These are phyloP conservation scores for Trichoderma guizhouense DNA, from an alignment of 2,329 filamentous ascomycete species.

Conservation along the genomic window DNA sequence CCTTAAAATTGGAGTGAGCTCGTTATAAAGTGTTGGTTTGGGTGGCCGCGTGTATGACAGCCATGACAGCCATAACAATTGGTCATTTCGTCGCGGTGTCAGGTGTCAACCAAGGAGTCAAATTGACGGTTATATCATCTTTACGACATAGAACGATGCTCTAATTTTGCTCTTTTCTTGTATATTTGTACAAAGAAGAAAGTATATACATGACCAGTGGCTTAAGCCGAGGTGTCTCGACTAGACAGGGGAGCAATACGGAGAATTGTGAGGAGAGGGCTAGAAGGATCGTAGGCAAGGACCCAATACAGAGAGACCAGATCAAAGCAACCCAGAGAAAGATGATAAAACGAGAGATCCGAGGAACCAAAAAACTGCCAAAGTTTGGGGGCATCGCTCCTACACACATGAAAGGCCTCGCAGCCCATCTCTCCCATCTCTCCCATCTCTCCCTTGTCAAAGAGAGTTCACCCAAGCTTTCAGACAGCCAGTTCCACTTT, in stretches of 20 bases:
- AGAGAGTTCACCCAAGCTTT: neutral
- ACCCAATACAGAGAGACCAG: neutral
- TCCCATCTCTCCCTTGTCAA: neutral
- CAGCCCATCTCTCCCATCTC: neutral
- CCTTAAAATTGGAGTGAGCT: no score
- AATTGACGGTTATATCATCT: neutral
- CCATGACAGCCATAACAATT: neutral
- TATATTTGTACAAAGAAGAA: neutral
- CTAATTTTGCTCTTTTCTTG: no score
- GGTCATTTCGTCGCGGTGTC: neutral
- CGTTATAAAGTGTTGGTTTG: no score
- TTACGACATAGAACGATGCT: neutral
- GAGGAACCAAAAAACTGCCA: neutral
- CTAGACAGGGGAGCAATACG: neutral
- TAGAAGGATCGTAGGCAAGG: neutral
- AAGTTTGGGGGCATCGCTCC: neutral
- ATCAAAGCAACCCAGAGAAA: neutral
- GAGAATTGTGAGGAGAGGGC: neutral
- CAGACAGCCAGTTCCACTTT: neutral
- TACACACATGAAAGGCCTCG: neutral
- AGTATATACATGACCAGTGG: neutral
- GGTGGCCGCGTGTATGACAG: neutral
- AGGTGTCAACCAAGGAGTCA: neutral
- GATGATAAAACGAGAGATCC: neutral
- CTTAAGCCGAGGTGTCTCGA: neutral